Conservation (phyloP, 345 rosid species). For the Corymbia maculata region DNA sequence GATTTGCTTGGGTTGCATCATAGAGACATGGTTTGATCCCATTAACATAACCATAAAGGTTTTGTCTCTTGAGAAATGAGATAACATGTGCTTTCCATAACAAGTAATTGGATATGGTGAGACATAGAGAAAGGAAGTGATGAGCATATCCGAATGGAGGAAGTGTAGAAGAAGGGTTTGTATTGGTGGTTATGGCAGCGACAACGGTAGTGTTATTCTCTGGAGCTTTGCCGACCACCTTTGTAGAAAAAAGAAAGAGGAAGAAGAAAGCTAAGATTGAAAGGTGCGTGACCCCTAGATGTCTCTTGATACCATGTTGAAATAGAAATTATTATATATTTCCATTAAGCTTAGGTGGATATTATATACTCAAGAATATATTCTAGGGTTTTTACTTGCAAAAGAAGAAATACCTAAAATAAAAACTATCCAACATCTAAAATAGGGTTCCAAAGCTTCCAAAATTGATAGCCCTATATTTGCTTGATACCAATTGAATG, state of each 20-base stretch:
- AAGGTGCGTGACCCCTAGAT: background rate
- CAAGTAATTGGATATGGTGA: background rate
- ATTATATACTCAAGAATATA: background rate
- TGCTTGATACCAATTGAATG: background rate
- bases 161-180: background rate
- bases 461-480: background rate
- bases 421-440: background rate
- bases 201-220: background rate
- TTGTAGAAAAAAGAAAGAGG: background rate
- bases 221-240: background rate
- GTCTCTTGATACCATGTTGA: background rate
- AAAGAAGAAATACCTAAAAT: background rate
- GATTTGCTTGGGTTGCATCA: background rate
- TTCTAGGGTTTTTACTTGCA: background rate
- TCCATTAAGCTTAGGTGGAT: background rate
- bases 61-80: background rate
- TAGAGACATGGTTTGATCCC: background rate
- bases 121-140: background rate
- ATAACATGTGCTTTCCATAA: background rate
- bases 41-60: background rate
- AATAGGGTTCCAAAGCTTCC: background rate
- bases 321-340: background rate
- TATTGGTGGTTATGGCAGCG: accelerated
- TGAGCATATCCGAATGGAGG: background rate
- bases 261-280: background rate